phyloP scores from a whole-genome alignment of 306 rosid genomes.

The Lupinus albus region DNA sequence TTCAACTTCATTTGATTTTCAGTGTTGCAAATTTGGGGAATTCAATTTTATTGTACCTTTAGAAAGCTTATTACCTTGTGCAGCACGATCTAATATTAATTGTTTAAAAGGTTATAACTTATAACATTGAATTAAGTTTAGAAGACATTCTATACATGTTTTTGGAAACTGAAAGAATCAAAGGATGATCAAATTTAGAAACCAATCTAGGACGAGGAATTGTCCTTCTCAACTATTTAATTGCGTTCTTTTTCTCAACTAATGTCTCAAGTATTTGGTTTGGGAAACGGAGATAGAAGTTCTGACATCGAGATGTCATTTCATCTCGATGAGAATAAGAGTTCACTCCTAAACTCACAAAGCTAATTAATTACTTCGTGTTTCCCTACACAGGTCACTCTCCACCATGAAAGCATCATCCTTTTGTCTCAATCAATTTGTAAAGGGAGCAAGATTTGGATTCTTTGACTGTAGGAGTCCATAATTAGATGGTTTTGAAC shows the following conservation, averaged over 20 bases:
- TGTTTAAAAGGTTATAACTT: background rate
- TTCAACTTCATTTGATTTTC: constrained; percentile 20
- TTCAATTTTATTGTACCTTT: constrained; percentile 59
- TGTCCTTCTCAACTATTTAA: constrained; percentile 68
- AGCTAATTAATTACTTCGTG: too few relatives aligned
- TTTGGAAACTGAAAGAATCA: constrained; percentile 58
- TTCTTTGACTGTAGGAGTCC: too few relatives aligned
- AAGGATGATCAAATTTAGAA: constrained; percentile 58
- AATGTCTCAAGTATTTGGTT: too few relatives aligned
- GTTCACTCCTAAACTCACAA: too few relatives aligned
- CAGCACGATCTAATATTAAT: background rate
- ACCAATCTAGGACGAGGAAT: constrained; percentile 64
- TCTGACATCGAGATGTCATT: too few relatives aligned
- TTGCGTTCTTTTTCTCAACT: constrained; percentile 63
- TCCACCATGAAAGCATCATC: too few relatives aligned
- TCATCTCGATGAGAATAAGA: too few relatives aligned
- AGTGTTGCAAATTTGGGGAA: constrained; percentile 50
- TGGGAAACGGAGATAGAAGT: too few relatives aligned
- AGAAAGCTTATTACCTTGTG: constrained; percentile 40
- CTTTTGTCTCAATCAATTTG: too few relatives aligned
- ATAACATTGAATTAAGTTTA: background rate
- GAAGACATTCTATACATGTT: constrained; percentile 38
- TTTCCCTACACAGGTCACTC: too few relatives aligned
- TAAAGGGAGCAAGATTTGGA: too few relatives aligned
- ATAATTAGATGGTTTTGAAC: too few relatives aligned